Conservation (phyloP, 805 yeast species). For the Priceomyces haplophilus region DNA sequence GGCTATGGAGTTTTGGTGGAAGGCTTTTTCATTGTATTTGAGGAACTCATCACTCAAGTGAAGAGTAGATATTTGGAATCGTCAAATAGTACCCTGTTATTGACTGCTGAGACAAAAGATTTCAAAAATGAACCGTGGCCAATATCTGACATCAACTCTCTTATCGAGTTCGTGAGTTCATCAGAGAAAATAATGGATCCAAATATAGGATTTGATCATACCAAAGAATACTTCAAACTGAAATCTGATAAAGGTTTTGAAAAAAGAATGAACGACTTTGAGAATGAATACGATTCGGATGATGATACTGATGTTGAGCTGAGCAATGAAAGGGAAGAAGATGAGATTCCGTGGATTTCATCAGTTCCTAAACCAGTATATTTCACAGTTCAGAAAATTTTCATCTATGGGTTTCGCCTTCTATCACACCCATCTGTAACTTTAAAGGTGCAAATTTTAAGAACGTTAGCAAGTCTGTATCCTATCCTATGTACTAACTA, state of each 20-base stretch:
- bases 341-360: constrained; percentile 53
- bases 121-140: constrained; percentile 58
- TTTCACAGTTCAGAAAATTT: constrained; percentile 54
- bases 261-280: constrained; percentile 25
- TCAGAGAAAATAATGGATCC: constrained; percentile 26
- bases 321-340: constrained; percentile 14
- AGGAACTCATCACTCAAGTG: constrained; percentile 50
- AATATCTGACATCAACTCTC: constrained; percentile 41
- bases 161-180: constrained; percentile 43
- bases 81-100: background rate
- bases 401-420: constrained; percentile 65
- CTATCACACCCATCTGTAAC: constrained; percentile 63
- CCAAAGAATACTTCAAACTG: constrained; percentile 36
- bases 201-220: constrained; percentile 29
- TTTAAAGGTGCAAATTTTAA: constrained; percentile 56
- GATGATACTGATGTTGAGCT: constrained; percentile 26
- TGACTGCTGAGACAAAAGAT: background rate
- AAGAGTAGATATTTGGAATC: constrained; percentile 9
- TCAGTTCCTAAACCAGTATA: constrained; percentile 64
- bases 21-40: constrained; percentile 71
- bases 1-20: constrained; percentile 72
- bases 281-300: constrained; percentile 25
- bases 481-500: constrained; percentile 33
- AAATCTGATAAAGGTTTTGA: constrained; percentile 36
- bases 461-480: constrained; percentile 34